Evolutionary conservation across 2,329 filamentous ascomycete species (phyloP).

Genomic region (Penicillium nordicum): DNA sequence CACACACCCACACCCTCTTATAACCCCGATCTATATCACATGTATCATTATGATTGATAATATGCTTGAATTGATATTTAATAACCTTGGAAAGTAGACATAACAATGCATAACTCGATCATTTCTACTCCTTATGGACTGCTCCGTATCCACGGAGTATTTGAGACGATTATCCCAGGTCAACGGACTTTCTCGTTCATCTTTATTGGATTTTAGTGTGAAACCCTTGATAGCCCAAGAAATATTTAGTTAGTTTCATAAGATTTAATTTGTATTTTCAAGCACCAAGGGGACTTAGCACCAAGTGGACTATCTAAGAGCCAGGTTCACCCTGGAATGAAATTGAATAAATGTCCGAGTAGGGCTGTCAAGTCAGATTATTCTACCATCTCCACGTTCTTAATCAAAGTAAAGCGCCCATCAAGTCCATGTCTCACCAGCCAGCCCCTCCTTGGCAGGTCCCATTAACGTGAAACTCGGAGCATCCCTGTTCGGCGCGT

Average conservation of each 20-base stretch:
- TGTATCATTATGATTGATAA: no score
- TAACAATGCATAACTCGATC: no score
- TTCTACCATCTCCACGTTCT: conserved; percentile 1
- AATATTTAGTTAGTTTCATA: not conserved
- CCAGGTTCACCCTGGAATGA: not conserved
- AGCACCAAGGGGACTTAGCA: no score
- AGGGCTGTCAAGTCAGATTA: not conserved
- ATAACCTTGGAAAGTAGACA: no score
- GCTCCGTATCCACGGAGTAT: no score
- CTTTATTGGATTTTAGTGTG: not conserved
- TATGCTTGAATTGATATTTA: no score
- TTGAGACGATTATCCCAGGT: no score
- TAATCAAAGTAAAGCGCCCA: conserved; percentile 4
- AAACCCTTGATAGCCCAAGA: not conserved
- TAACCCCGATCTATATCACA: no score
- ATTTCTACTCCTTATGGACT: no score
- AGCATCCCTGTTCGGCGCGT: conserved; percentile 20
- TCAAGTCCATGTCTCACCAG: conserved; percentile 1
- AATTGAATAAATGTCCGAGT: conserved; percentile 6
- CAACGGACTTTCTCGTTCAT: no score
- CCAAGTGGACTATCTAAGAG: not conserved
- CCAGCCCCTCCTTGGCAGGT: not conserved
- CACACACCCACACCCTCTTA: no score
- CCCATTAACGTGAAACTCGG: conserved; percentile 21
- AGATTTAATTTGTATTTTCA: not conserved